phyloP scores from a whole-genome alignment of 1,284 basidiomycete species.

The Kwoniella shivajii region DNA sequence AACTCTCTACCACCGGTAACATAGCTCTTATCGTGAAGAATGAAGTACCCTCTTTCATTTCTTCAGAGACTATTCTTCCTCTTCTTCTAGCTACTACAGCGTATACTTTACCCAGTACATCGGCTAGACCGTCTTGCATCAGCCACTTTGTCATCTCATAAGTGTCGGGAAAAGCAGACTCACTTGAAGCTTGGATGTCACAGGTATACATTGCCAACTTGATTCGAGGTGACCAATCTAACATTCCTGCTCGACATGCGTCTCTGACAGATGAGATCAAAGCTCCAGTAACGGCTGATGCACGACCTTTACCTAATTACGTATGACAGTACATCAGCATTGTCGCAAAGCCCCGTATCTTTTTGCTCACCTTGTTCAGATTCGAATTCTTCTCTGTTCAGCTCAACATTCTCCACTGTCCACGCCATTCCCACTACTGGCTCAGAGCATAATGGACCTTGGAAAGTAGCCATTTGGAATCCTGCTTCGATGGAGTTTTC shows the following conservation, averaged over 20 bases:
- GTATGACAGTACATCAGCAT: constrained; percentile 1
- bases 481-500: constrained; percentile 85
- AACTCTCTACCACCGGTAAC: constrained; percentile 95
- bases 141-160: neutral
- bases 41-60: constrained; percentile 97
- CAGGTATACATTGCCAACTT: constrained; percentile 99
- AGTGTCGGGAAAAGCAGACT: constrained; percentile 45
- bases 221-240: constrained; percentile 97
- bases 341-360: neutral
- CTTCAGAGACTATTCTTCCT: constrained; percentile 90
- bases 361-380: constrained; percentile 64
- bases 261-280: constrained; percentile 88
- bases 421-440: constrained; percentile 92
- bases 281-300: constrained; percentile 79
- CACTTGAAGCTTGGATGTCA: constrained; percentile 96
- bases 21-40: constrained; percentile 91
- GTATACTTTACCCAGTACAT: constrained; percentile 97
- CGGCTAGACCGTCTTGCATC: constrained; percentile 64
- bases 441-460: constrained; percentile 93
- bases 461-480: constrained; percentile 91
- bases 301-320: constrained; percentile 62
- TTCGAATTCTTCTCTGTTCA: constrained; percentile 59
- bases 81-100: constrained; percentile 88
- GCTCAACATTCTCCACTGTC: constrained; percentile 73
- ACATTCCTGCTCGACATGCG: constrained; percentile 79